phyloP scores from a whole-genome alignment of 306 rosid genomes.

The Prunus armeniaca region DNA sequence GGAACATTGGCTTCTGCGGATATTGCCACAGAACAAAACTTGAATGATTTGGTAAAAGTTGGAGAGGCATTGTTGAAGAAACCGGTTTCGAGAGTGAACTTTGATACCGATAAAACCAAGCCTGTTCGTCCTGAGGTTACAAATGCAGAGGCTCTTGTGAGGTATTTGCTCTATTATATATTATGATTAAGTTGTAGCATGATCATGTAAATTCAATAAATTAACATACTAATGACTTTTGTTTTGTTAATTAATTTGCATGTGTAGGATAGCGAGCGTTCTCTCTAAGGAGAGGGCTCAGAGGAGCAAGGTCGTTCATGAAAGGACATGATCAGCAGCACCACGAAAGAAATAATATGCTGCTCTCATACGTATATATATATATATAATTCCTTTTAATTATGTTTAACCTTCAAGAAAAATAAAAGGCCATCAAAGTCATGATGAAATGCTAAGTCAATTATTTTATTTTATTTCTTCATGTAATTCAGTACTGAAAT shows the following conservation, averaged over 20 bases:
- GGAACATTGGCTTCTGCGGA: slow-evolving; percentile 10
- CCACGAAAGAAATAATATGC: no score
- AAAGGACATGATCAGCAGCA: not conserved
- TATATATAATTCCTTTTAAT: not conserved
- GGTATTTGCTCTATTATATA: not conserved
- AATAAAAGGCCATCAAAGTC: not conserved
- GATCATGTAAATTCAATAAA: not conserved
- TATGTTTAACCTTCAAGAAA: not conserved
- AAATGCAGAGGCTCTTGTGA: slow-evolving; percentile 24
- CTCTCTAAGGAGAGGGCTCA: slow-evolving; percentile 4
- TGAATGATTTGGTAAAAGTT: slow-evolving; percentile 17
- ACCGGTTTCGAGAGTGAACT: slow-evolving; percentile 15
- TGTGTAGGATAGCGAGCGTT: not conserved
- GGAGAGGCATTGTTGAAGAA: slow-evolving; percentile 25
- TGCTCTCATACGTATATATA: not conserved
- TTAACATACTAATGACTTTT: not conserved
- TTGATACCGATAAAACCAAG: slow-evolving; percentile 6
- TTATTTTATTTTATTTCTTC: not conserved
- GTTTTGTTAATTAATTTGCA: not conserved
- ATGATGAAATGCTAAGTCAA: not conserved
- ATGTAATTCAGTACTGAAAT: not conserved
- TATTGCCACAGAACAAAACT: slow-evolving; percentile 18
- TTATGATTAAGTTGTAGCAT: not conserved
- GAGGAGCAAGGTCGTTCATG: not conserved
- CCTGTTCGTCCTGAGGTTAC: slow-evolving; percentile 2